phyloP scores from a whole-genome alignment of 345 rosid genomes.

The Abelmoschus esculentus region DNA sequence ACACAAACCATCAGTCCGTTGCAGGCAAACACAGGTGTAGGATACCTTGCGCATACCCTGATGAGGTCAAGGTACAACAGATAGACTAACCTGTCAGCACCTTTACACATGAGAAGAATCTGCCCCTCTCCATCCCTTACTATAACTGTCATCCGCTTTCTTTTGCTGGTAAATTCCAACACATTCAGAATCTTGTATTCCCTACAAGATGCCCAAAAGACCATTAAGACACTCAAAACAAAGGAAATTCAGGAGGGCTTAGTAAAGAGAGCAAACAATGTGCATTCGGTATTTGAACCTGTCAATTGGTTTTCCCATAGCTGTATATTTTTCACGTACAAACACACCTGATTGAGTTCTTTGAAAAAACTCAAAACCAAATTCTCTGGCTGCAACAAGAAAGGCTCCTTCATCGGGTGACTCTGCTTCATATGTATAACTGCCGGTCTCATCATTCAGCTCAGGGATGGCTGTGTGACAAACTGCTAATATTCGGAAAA shows the following conservation, averaged over 20 bases:
- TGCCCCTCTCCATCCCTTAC: slow-evolving; percentile 70
- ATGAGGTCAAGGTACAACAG: neutral
- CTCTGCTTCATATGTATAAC: slow-evolving; percentile 78
- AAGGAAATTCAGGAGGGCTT: slow-evolving; percentile 7
- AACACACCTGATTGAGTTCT: slow-evolving; percentile 84
- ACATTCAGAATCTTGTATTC: slow-evolving; percentile 81
- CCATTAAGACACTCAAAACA: slow-evolving; percentile 13
- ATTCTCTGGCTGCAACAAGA: slow-evolving; percentile 91
- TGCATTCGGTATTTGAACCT: slow-evolving; percentile 38
- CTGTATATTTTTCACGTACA: slow-evolving; percentile 47
- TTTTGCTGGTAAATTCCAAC: slow-evolving; percentile 93
- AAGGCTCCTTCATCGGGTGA: slow-evolving; percentile 96
- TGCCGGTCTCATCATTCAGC: slow-evolving; percentile 64
- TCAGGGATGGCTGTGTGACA: slow-evolving; percentile 98
- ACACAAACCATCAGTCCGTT: neutral
- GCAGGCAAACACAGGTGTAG: neutral
- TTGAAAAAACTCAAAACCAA: slow-evolving; percentile 83
- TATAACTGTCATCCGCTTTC: slow-evolving; percentile 94
- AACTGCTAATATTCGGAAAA: slow-evolving; percentile 72
- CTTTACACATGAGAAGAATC: slow-evolving; percentile 87
- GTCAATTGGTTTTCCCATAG: slow-evolving; percentile 46
- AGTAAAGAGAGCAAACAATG: slow-evolving; percentile 3
- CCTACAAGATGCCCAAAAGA: slow-evolving; percentile 37
- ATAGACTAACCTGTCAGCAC: slow-evolving; percentile 84
- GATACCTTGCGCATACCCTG: neutral